phyloP scores from a whole-genome alignment of 169 alveolate species.

The Cryptosporidium parvum region DNA sequence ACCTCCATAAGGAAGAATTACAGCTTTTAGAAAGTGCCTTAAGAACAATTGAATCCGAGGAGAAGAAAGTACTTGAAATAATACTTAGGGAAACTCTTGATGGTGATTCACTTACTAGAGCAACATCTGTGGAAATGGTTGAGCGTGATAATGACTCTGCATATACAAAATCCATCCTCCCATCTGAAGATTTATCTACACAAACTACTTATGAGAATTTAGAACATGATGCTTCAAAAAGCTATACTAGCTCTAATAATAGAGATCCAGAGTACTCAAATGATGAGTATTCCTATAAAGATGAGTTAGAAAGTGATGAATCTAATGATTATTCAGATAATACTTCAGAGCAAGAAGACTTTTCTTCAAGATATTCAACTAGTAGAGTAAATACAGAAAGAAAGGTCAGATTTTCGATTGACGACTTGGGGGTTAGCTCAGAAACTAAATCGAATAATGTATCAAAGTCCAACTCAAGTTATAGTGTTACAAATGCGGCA shows the following conservation, averaged over 20 bases:
- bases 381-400: constrained; percentile 15
- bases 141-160: constrained; percentile 25
- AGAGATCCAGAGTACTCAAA: not conserved
- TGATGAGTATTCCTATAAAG: not conserved
- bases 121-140: constrained; percentile 58
- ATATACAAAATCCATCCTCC: not conserved
- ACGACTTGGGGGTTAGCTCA: constrained; percentile 2
- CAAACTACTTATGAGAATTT: not conserved
- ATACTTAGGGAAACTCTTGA: constrained; percentile 15
- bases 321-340: not conserved
- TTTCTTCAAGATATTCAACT: not conserved
- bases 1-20: constrained; percentile 35
- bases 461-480: not conserved
- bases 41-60: constrained; percentile 53
- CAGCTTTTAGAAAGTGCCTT: constrained; percentile 54
- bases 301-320: constrained; percentile 14
- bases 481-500: not conserved
- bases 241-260: not conserved
- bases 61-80: constrained; percentile 20
- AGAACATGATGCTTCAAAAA: not conserved
- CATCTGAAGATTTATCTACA: not conserved
- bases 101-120: not conserved
- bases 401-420: constrained; percentile 42
- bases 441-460: not conserved
- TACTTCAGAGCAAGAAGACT: not conserved